Evolutionary conservation across 192 early-diverging fungal species (phyloP).

Genomic region (Podila clonocystis): DNA sequence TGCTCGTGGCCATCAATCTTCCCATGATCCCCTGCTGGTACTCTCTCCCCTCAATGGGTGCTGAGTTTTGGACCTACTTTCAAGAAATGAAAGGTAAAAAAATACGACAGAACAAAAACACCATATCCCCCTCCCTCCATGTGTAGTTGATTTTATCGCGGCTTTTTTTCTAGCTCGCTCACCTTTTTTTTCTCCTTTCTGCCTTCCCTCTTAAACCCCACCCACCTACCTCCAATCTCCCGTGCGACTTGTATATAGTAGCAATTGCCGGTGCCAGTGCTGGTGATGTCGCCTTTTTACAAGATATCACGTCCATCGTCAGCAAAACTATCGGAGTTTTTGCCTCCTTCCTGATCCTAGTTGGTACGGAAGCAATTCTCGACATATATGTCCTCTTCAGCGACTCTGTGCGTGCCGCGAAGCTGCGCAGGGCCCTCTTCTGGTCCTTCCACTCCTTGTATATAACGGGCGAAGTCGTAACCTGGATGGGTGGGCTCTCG

Average conservation of each 20-base stretch:
- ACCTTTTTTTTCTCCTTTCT: too few relatives aligned
- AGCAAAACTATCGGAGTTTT: not conserved
- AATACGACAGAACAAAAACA: too few relatives aligned
- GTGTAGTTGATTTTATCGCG: too few relatives aligned
- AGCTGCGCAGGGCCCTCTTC: conserved; percentile 7
- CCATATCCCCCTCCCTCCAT: too few relatives aligned
- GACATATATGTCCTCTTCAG: conserved; percentile 4
- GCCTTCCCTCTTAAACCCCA: too few relatives aligned
- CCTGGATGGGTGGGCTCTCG: conserved; percentile 7
- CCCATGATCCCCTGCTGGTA: too few relatives aligned
- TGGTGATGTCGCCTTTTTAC: not conserved
- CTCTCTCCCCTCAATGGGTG: too few relatives aligned
- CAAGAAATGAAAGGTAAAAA: too few relatives aligned
- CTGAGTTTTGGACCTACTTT: too few relatives aligned
- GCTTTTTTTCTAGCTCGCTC: too few relatives aligned
- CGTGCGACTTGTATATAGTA: not conserved
- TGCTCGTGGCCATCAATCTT: too few relatives aligned
- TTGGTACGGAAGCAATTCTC: conserved; percentile 4
- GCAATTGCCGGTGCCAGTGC: conserved; percentile 1
- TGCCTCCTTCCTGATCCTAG: conserved; percentile 1
- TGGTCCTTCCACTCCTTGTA: conserved; percentile 7
- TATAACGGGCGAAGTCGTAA: not conserved
- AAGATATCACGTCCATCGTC: conserved; percentile 1
- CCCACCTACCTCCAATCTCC: too few relatives aligned
- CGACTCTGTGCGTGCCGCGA: conserved; percentile 7